Percentiles rank a stretch among this genome's conserved stretches.
phyloP scores from a whole-genome alignment of 495 filamentous ascomycete species.

The Hyphodiscus hymeniophilus region DNA sequence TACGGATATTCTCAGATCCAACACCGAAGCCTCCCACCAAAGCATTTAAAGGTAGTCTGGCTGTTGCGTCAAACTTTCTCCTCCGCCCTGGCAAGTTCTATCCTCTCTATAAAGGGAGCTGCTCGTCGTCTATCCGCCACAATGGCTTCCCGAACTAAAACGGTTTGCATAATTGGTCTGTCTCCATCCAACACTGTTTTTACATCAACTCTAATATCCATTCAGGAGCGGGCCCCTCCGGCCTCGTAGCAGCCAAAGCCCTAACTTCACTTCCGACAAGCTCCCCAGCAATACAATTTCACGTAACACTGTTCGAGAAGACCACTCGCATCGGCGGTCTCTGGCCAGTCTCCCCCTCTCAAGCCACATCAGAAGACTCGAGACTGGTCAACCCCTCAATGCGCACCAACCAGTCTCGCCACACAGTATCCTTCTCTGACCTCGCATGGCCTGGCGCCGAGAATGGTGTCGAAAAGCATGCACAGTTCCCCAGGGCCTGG shows the following conservation, averaged over 20 bases:
- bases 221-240: slow-evolving; percentile 70
- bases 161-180: slow-evolving; percentile 59
- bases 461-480: slow-evolving; percentile 10
- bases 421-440: slow-evolving; percentile 75
- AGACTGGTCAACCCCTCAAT: slow-evolving; percentile 57
- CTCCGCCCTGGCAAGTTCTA: not conserved
- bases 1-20: too few species aligned
- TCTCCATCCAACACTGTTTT: not conserved
- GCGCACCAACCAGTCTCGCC: slow-evolving; percentile 71
- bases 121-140: not conserved
- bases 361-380: slow-evolving; percentile 6
- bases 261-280: slow-evolving; percentile 44
- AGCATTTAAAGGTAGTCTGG: not conserved
- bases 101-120: not conserved
- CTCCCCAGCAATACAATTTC: slow-evolving; percentile 46
- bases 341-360: slow-evolving; percentile 49
- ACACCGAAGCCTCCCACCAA: not conserved
- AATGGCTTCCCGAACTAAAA: slow-evolving; percentile 35
- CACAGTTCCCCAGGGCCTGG: slow-evolving; percentile 65
- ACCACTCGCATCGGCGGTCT: slow-evolving; percentile 62
- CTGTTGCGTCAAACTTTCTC: too few species aligned
- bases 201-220: slow-evolving; percentile 1
- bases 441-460: slow-evolving; percentile 50
- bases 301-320: slow-evolving; percentile 64
- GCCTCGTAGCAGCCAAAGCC: slow-evolving; percentile 74